Evolutionary conservation across 441 rosid species (phyloP).

Genomic region (Eutrema salsugineum): DNA sequence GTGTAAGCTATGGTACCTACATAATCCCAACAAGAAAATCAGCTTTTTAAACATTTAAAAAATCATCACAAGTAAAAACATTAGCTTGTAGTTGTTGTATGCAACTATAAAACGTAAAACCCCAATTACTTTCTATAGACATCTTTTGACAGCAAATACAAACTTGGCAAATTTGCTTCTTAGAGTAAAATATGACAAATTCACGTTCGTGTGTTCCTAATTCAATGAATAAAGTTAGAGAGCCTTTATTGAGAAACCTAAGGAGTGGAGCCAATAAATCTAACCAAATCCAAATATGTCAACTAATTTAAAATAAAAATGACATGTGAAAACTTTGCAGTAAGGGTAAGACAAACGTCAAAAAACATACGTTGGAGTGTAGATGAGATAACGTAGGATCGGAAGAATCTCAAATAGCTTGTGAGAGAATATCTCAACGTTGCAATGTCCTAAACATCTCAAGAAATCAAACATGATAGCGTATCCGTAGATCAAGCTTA

Average conservation of each 20-base stretch:
- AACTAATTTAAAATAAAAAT: neutral
- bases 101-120: neutral
- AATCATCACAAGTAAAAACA: neutral
- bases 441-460: constrained; percentile 83
- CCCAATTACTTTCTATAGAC: constrained; percentile 12
- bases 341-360: constrained; percentile 1
- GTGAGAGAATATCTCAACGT: constrained; percentile 72
- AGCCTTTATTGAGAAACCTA: neutral
- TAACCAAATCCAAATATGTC: neutral
- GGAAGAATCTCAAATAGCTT: constrained; percentile 54
- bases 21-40: constrained; percentile 4
- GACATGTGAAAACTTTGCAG: neutral
- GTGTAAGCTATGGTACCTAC: constrained; percentile 82
- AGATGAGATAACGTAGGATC: constrained; percentile 61
- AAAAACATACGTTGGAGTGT: constrained; percentile 68
- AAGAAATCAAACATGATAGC: constrained; percentile 62
- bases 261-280: neutral
- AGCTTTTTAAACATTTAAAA: constrained; percentile 1
- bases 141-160: constrained; percentile 2
- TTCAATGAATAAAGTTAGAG: constrained; percentile 14
- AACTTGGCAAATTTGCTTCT: constrained; percentile 2
- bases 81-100: neutral
- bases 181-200: constrained; percentile 10
- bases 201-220: constrained; percentile 12
- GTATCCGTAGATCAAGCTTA: constrained; percentile 50